Evolutionary conservation across 805 yeast genomes (phyloP), one percentile per base, ranked within the genome.

Genomic region (Metschnikowia aberdeeniae): DNA sequence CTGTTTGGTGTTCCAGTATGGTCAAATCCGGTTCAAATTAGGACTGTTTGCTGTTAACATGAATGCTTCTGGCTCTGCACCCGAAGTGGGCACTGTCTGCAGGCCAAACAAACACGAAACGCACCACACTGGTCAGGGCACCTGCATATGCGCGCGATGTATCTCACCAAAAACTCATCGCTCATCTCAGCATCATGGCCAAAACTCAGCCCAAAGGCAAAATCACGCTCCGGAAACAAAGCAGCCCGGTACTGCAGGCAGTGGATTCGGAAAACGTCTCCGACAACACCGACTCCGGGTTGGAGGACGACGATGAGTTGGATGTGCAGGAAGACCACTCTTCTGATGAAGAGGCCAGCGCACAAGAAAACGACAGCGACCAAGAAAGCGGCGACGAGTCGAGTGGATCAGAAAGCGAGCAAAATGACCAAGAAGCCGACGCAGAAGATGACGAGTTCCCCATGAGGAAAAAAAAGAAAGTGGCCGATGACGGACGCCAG

Each of bases 401-500:
- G 8, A 22, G 8, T 22, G 26, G 8, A 22, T 1, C 6, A 22
- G 26, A 22, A 22, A 7, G 8, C 8, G 4, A 5, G 4, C 8
- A 57, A 5, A 42, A 57, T 4, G 62, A 59, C 28, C 56, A 47
- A 3, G 63, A 61, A 12, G 50, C 46, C 3, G 10, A 26, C 20
- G 43, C 32, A 5, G 43, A 39, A 14, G 11, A n/a, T 3, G 57
- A 61, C 34, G 39, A 47, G 13, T 66, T 68, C 45, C 75, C 80
- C 39, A 70, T 73, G 54, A 75, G 76, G 57, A 78, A 82, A 50
- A 80, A 78, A 64, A 75, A 72, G 57, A 76, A 76, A 57, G 77
- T 75, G 42, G 67, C 67, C 36, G 84, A 77, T 49, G 89, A 84
- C 63, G 92, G 89, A n/a, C 76, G 88, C 1, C 82, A 73, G 36